Evolutionary conservation across 495 filamentous ascomycete genomes (phyloP), one percentile per base, ranked within the genome.

Genomic region (Hypoxylon lienhwacheense): DNA sequence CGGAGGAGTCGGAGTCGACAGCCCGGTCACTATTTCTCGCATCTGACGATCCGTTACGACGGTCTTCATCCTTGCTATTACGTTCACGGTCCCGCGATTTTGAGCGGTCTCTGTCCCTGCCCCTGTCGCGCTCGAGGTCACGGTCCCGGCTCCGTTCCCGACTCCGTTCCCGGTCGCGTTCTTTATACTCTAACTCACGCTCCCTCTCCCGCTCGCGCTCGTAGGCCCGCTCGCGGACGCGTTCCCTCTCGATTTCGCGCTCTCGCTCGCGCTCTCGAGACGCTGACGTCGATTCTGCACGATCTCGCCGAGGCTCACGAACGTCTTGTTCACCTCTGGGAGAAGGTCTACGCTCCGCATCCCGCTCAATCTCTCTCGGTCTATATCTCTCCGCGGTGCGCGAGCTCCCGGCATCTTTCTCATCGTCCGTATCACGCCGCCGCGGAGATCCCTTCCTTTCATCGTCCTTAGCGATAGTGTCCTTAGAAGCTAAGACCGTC

Each of bases 141-240:
- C 46, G 44, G 12, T 43, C 53, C 15, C 42, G 33, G n/a, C 59
- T 54, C 2, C 53, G 54, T 21, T 53, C 36, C 7, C 50, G 42
- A 14, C 61, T 55, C 10, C 65, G 49, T 26, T 61, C 61, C 7
- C 57, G 58, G 22, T 51, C 28, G 7, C 55, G 37, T 35, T 62
- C 67, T 7, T 47, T 32, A n/a, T n/a, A n/a, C 24, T 66, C 64
- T 6, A 40, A 21, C 15, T 36, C 49, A 4, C 55, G 44, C 11
- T 55, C 56, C 11, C 50, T 54, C 40, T 61, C 56, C 0, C 37
- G 54, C 17, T 69, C 61, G 19, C 62, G 65, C 22, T 71, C 68
- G n/a, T 64, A 50, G 6, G 68, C 66, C 24, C 59, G 71, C 33
- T 72, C 71, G 5, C 70, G 60, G 11, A 69, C n/a, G 39, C 51